Percentiles rank a stretch among this genome's conserved stretches.
phyloP scores from a whole-genome alignment of 2,329 filamentous ascomycete species.

The Talaromyces funiculosus region DNA sequence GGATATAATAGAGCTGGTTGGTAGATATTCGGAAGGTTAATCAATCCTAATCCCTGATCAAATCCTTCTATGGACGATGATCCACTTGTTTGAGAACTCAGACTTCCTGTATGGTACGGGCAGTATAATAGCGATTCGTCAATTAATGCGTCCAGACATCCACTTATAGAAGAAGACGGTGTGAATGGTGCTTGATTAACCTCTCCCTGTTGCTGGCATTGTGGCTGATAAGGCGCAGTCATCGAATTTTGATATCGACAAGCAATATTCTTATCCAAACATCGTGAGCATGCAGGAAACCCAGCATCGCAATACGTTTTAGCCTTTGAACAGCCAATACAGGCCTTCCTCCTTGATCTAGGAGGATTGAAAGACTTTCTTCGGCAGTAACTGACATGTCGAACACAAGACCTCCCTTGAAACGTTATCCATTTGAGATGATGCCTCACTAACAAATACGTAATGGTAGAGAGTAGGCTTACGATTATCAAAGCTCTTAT shows the following conservation, averaged over 20 bases:
- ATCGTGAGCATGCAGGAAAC: conserved; percentile 1
- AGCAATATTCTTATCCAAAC: not conserved
- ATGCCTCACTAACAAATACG: too few relatives aligned
- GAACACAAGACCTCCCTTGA: not conserved
- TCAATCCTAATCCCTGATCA: not conserved
- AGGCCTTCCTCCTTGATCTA: not conserved
- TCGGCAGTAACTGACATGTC: conserved; percentile 5
- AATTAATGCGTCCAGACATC: not conserved
- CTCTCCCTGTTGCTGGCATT: not conserved
- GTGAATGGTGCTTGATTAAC: not conserved
- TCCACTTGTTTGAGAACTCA: not conserved
- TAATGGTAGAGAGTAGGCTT: too few relatives aligned
- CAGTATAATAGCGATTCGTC: not conserved
- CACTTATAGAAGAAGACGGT: not conserved
- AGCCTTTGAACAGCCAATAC: not conserved
- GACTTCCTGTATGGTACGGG: not conserved
- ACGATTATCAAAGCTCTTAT: not conserved
- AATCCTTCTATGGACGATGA: not conserved
- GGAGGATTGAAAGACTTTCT: not conserved
- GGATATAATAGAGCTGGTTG: not conserved
- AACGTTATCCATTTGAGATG: not conserved
- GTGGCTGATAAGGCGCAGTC: not conserved
- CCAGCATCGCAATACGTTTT: not conserved
- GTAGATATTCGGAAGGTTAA: not conserved
- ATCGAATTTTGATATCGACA: not conserved